Conservation (phyloP, 345 rosid species). For the Sisymbrium irio region DNA sequence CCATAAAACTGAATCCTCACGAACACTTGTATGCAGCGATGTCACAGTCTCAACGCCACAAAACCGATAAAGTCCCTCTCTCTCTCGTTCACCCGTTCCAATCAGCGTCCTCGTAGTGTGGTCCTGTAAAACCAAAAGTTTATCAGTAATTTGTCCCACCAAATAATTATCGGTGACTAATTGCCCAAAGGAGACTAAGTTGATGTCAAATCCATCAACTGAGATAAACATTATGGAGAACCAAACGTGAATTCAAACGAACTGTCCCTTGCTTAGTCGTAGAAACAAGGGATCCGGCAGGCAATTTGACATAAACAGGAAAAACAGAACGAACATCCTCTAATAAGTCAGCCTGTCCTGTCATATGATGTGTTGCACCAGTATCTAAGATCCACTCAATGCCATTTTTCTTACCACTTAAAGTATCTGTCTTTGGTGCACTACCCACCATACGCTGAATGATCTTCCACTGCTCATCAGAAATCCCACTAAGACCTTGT, state of each 20-base stretch:
- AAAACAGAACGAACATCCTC: background rate
- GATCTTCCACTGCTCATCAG: background rate
- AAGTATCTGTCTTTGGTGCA: background rate
- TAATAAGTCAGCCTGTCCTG: background rate
- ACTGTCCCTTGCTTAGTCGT: background rate
- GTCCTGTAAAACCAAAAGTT: background rate
- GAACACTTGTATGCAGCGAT: background rate
- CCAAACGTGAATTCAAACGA: background rate
- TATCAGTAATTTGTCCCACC: background rate
- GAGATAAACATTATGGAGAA: background rate
- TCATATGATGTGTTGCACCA: background rate
- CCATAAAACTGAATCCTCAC: background rate
- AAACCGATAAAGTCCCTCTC: background rate
- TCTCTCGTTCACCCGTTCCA: background rate
- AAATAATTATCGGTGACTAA: background rate
- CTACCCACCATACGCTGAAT: background rate
- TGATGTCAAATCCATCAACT: background rate
- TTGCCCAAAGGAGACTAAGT: background rate
- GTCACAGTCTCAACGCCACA: background rate
- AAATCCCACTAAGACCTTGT: background rate
- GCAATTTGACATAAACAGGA: too few relatives aligned
- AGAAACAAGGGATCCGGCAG: too few relatives aligned
- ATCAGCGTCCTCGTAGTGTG: too few relatives aligned
- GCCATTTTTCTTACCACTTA: background rate
- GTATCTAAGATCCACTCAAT: background rate